Evolutionary conservation across 2,329 filamentous ascomycete genomes (phyloP), one percentile per base, ranked within the genome.

Genomic region (Penicillium sp.): DNA sequence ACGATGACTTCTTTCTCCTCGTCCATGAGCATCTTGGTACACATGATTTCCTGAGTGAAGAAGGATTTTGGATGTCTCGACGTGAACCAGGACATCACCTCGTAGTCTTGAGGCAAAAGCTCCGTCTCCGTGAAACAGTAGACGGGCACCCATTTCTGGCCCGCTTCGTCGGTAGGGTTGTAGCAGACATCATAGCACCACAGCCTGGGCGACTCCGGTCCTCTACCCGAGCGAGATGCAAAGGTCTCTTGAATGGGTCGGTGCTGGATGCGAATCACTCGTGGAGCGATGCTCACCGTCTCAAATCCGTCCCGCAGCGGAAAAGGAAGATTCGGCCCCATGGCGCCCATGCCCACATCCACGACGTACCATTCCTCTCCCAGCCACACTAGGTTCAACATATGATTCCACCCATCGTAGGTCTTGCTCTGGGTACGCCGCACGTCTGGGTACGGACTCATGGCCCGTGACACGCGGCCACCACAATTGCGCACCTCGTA

Each of bases 111-210:
- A 5, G 73, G 74, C 24, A 77, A 60, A 61, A 83, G 84, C 63
- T 84, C 81, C 12, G 74, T 70, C 54, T 84, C 78, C 1, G 75
- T 74, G 60, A 86, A 87, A 50, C 74, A 77, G 62, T 86, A 87
- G 43, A 73, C 77, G 2, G 76, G 71, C 34, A 73, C 70, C 78
- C 82, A 88, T 2, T 50, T 43, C 37, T 39, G 25, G 18, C 26
- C 12, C 18, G 9, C 26, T 27, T 71, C 71, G 34, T 63, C 64
- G 0, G 71, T 63, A 0, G 53, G 11, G 1, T 64, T 59, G 54
- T 78, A 76, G 11, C 76, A 73, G 57, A 79, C 78, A 62, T 83
- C 74, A 57, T 82, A 83, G 47, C 83, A 73, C 81, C 80, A 84
- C 45, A 77, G 64, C 49, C 73, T 74, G 11, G 66, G 64, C 24